Evolutionary conservation across 108 stramenopile species (phyloP), one percentile per base, ranked within the genome.

Genomic region (Pseudonitzschia pungens): DNA sequence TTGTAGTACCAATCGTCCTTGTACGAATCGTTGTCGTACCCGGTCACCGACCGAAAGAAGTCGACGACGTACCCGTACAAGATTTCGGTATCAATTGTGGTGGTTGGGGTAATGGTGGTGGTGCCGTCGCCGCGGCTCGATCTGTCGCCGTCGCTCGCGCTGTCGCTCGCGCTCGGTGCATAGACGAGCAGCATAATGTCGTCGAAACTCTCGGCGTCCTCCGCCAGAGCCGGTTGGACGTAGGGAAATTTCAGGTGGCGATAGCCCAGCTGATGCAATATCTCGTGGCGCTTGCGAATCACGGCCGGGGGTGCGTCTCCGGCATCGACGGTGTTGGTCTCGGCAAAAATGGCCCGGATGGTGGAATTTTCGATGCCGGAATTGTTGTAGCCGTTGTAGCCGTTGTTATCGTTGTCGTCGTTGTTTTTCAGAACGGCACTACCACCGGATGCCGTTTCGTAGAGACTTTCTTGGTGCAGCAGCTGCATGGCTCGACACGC

Each of bases 291-390:
- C n/a, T 78, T 50, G 21, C 70, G 60, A 67, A 71, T 69, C 52
- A 83, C 58, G 29, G 67, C 80, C 10, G 80, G 80, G 7, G 85
- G 42, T n/a, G 77, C 82, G 69, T 86, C 85, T 22, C 85, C 85
- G 0, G 85, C 82, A 5, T 76, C 68, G 9, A 74, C 65, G 21
- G 85, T 83, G 53, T 86, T 86, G 0, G 80, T 83, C 70, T 86
- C 85, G 24, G 85, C 85, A 52, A 86, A 81, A 52, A 86, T 76
- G 18, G 80, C 82, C 54, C 64, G 60, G 22, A 76, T 76, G 16
- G 44, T 58, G 24, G 7, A 27, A 24, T 58, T 58, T 0, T 26
- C 31, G 24, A 21, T 57, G 26, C 0, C n/a, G n/a, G n/a, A n/a
- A n/a, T n/a, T n/a, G n/a, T n/a, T n/a, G n/a, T n/a, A n/a, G n/a